A percentile compares a stretch with the other conserved stretches of the same genome.
Conservation (phyloP, 176 grass and related monocot genomes). For the Musa itinerans region DNA sequence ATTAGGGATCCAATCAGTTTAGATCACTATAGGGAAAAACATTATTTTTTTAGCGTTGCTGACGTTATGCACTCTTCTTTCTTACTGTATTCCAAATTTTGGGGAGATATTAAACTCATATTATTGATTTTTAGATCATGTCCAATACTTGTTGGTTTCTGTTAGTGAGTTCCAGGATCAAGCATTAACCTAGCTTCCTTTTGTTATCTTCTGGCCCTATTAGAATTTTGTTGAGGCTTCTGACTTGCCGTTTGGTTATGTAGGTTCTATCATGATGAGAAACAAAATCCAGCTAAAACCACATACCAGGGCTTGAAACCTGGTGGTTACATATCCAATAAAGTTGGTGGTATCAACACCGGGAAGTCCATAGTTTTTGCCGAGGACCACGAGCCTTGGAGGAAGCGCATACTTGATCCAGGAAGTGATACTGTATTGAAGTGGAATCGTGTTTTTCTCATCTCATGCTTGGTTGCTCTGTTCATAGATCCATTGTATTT, state of each 20-base stretch:
- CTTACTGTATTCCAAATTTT: background rate
- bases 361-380: constrained; percentile 48
- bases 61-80: background rate
- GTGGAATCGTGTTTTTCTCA: constrained; percentile 77
- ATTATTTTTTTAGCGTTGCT: too few species aligned
- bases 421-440: constrained; percentile 60
- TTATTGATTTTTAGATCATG: background rate
- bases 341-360: constrained; percentile 24
- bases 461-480: constrained; percentile 57
- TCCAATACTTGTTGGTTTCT: background rate
- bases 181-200: background rate
- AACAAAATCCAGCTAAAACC: constrained; percentile 42
- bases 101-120: background rate
- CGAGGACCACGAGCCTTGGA: constrained; percentile 38
- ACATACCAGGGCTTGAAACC: constrained; percentile 35
- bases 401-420: constrained; percentile 56
- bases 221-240: background rate
- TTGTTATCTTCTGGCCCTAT: background rate
- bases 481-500: constrained; percentile 94
- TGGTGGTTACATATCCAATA: constrained; percentile 21
- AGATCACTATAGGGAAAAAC: background rate
- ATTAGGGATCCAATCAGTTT: background rate
- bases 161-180: too few species aligned
- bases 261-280: constrained; percentile 73
- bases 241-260: constrained; percentile 1